Base-by-base conservation (phyloP, 495 filamentous ascomycete genomes). In the Aspergillus ellipticus region DNA sequence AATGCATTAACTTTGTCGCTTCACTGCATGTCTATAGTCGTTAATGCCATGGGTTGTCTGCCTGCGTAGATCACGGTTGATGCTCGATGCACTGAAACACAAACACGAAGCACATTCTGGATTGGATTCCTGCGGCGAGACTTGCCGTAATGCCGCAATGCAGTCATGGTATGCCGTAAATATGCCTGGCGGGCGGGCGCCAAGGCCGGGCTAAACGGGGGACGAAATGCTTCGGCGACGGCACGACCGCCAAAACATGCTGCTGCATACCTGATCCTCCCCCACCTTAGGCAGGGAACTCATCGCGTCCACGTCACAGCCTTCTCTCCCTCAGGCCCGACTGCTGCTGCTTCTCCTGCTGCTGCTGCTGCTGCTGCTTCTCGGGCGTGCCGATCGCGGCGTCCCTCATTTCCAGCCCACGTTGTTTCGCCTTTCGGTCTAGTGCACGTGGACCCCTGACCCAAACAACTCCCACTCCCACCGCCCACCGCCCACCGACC, bases 381-480 rank as follows among this genome's bases (percentile, higher is more conserved):
- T 37, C 20, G 49, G 49, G 47, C 28, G n/a, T 41, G 35, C 35
- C 35, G 35, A 15, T 15, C 35, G 35, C 35, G 35, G 24, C 7
- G 24, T 28, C 24, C 42, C 42, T 41, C 42, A 20, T 21, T 9
- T 16, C 17, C 22, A 4, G 43, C 42, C 58, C 52, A 56, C 45
- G 33, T 51, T 54, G 39, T 51, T 51, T 56, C 51, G 47, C n/a
- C n/a, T 48, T 48, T 26, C 41, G 46, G 53, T 43, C 49, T 48
- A 29, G 47, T 56, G 62, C 66, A 68, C 66, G 63, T 68, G 66
- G 61, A 64, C 63, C 65, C 63, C 66, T 62, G 64, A 66, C 61
- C 65, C 65, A 62, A 63, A 65, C 51, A 59, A 58, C 24, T 28
- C 11, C 37, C 56, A 58, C 24, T 28, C 11, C 37, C 56, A 53